phyloP scores from a whole-genome alignment of 306 rosid genomes.

The Mimosa pudica region DNA sequence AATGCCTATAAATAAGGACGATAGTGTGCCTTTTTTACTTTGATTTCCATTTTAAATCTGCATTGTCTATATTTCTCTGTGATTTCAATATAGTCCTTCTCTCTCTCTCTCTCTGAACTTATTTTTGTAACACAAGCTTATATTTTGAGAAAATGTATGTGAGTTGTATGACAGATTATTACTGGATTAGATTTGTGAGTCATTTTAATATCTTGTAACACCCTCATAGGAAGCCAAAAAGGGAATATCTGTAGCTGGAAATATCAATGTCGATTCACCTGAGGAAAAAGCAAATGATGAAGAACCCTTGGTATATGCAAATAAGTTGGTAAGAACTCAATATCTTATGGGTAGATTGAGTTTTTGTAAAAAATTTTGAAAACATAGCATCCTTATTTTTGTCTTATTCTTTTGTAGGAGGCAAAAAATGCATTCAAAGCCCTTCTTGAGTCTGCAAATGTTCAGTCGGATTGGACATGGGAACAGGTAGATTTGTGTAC shows the following conservation, averaged over 20 bases:
- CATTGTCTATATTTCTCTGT: not conserved
- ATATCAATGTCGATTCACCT: conserved; percentile 55
- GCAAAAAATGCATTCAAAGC: conserved; percentile 95
- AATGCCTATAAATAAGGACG: not conserved
- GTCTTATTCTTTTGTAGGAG: conserved; percentile 54
- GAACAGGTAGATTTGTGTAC: conserved; percentile 73
- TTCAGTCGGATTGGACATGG: conserved; percentile 99
- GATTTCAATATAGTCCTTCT: not conserved
- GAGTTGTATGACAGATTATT: not conserved
- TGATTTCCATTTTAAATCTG: not conserved
- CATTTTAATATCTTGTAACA: conserved; percentile 21
- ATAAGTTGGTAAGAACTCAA: conserved; percentile 71
- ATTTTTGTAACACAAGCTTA: not conserved
- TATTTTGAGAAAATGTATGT: not conserved
- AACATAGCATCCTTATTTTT: conserved; percentile 4
- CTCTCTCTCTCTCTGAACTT: not conserved
- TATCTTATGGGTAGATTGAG: conserved; percentile 22
- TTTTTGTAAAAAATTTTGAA: conserved; percentile 19
- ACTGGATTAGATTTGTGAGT: conserved; percentile 18
- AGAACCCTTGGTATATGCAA: conserved; percentile 80
- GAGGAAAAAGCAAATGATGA: conserved; percentile 81
- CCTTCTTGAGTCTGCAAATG: conserved; percentile 87
- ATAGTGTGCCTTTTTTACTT: not conserved
- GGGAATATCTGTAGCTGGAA: conserved; percentile 72
- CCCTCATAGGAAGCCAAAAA: conserved; percentile 72